Evolutionary conservation across 2,329 filamentous ascomycete genomes (phyloP), one percentile per base, ranked within the genome.

Genomic region (Cladosporium sphaerospermum): DNA sequence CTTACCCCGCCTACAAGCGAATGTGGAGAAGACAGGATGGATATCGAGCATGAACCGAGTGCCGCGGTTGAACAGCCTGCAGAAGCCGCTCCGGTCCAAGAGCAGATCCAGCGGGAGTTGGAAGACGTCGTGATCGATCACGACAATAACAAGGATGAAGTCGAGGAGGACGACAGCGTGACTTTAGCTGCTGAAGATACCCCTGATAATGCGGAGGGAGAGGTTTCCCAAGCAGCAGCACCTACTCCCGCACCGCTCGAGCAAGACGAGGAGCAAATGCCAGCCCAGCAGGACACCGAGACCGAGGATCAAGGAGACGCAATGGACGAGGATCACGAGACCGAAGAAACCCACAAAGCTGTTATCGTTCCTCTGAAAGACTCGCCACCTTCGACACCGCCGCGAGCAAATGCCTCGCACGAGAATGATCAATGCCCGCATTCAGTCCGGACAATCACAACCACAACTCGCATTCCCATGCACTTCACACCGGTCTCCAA

Each of bases 1-100:
- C 80, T 85, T 60, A 77, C 81, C 10, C 80, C 83, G 4, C 77
- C 78, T 14, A 77, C 85, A 62, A 85, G 82, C 45, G 79, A 82
- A 52, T 84, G 85, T 64, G 78, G 79, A 31, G 69, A 69, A 18
- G 64, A 67, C 19, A 58, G 60, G 2, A 70, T 45, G 19, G 52
- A 54, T 2, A 33, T 45, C 50, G 19, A 28, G 6, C 9, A 33
- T 7, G 13, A 33, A 10, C 5, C 44, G 2, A 36, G 32, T 32
- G 4, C 43, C n/a, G 51, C 18, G 3, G 8, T 33, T 14, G 37
- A 11, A 6, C 5, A 42, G 23, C 9, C 14, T 42, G 10, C 18
- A 19, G 6, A 14, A 33, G 11, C 10, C 10, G 16, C 2, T 14
- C 11, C 39, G 16, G 23, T 43, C 18, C 11, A 36, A 14, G 14